Base-by-base conservation (phyloP, 768 basidiomycete species). In the Mycena pura region DNA sequence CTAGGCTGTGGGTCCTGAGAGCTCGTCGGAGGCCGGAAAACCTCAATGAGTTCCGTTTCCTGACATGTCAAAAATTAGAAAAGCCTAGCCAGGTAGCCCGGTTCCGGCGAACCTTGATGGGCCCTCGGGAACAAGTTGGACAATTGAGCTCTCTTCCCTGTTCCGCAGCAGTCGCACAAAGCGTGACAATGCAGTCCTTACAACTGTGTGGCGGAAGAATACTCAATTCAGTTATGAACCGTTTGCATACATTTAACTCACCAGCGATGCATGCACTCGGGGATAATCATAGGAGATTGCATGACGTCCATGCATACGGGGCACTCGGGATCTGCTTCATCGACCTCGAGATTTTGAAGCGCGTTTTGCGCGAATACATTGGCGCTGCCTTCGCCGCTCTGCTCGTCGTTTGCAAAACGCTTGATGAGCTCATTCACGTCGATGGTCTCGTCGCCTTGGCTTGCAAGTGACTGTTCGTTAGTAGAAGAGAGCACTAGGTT, bases 151-250 rank as follows among this genome's bases (percentile, higher is more conserved):
- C 81, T 68, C 93, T 88, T 4, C 81, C 86, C 60, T 84, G 86
- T 67, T 90, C 88, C 51, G 88, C 83, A 64, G 89, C 87, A 10
- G 82, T 81, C 19, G 84, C 83, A 25, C 97, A 80, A 67, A 87
- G 90, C 10, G 87, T 83, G 17, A 92, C 73, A 22, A 96, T 91
- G 68, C 96, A 99, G 64, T 95, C 93, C 73, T 93, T 96, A 73
- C 96, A 99, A 60, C 93, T 91, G 69, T 14, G 3, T 34, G 11
- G 62, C 41, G 5, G 13, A 36, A 32, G 2, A 19, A 54, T 36
- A 5, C 29, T 49, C 21, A 64, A 48, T 27, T 44, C n/a, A 28
- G 15, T n/a, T n/a, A n/a, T n/a, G n/a, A n/a, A n/a, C n/a, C n/a
- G 28, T 27, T 25, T 34, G 45, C 34, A 22, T 10, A 57, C 9